Base-by-base conservation (phyloP, 2,329 filamentous ascomycete species). In the Podosphaera xanthii region DNA sequence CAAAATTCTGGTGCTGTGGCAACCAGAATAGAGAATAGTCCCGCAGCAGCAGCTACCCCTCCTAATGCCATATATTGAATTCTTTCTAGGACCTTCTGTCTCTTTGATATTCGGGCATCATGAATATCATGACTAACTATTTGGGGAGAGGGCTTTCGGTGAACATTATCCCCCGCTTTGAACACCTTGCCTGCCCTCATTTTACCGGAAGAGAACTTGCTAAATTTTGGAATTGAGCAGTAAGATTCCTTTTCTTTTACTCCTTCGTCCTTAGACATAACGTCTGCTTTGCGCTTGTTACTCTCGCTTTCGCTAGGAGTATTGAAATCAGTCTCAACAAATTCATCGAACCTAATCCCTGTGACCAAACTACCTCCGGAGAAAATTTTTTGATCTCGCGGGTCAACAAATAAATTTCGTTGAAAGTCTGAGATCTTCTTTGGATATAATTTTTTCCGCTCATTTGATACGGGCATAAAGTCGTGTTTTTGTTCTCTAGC, bases 1-100 rank as follows among this genome's bases (percentile, higher is more conserved):
- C 22, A 40, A 35, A 69, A 68, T 35, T 71, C 67, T 7, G 69
- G 69, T 56, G 71, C 71, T 49, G 70, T 71, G 54, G 69, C 69
- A 57, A 71, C 70, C 58, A 72, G 63, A 50, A 67, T 64, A 10
- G 68, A 68, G 61, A 72, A 72, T 35, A 72, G 63, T 31, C 68
- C 68, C 42, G 62, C 68, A 46, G 69, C 69, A 59, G 68, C 66
- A 59, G 69, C 67, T 12, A 67, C 67, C 38, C 70, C 71, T 58
- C 70, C 70, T 36, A 72, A 63, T 55, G 70, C 68, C 59, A 66
- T 66, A 57, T 66, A 69, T 30, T 65, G 65, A 30, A 65, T 62
- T 54, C 63, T 65, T 57, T 67, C 66, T 9, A 64, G 56, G 33
- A 67, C 49, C 22, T 63, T 65, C 59, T 64, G 66, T 58, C 63